Percentiles rank a stretch among this genome's conserved stretches.
Evolutionary conservation across 352 stramenopile species (phyloP).

Genomic region (Nothophytophthora sp.): DNA sequence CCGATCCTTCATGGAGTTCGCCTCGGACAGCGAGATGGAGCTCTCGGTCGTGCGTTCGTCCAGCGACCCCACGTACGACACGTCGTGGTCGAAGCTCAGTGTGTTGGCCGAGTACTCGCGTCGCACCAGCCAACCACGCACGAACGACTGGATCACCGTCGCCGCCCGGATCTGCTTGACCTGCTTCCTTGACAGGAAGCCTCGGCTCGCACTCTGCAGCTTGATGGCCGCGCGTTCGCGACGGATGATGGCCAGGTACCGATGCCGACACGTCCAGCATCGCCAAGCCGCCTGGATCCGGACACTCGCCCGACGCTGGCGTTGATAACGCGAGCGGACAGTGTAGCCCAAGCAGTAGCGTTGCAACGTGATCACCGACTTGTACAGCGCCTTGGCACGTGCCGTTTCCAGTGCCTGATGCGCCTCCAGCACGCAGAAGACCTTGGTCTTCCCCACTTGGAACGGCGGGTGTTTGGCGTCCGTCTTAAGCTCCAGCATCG

Average conservation of each 20-base stretch:
- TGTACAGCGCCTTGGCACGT: constrained; percentile 64
- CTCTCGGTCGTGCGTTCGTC: constrained; percentile 51
- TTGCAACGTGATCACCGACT: constrained; percentile 74
- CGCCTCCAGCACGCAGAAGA: constrained; percentile 71
- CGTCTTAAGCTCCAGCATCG: constrained; percentile 34
- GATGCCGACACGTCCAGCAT: constrained; percentile 40
- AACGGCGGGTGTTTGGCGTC: constrained; percentile 61
- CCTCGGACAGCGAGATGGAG: constrained; percentile 50
- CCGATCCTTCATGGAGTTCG: constrained; percentile 43
- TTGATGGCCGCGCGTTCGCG: constrained; percentile 45
- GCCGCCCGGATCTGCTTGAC: constrained; percentile 46
- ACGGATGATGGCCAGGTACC: constrained; percentile 40
- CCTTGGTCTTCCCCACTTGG: constrained; percentile 83
- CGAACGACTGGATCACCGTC: constrained; percentile 76
- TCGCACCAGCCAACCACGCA: constrained; percentile 80
- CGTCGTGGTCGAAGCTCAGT: constrained; percentile 75
- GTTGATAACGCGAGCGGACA: constrained; percentile 46
- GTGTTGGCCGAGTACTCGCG: constrained; percentile 80
- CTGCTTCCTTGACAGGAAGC: constrained; percentile 40
- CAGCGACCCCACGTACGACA: constrained; percentile 74
- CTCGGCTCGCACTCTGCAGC: constrained; percentile 53
- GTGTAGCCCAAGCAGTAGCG: constrained; percentile 74
- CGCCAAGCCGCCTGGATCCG: constrained; percentile 62
- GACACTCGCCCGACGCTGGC: constrained; percentile 46
- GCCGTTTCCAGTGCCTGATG: constrained; percentile 69